Evolutionary conservation across 495 filamentous ascomycete species (phyloP).

Genomic region (Pyrenopolyporus hunteri): DNA sequence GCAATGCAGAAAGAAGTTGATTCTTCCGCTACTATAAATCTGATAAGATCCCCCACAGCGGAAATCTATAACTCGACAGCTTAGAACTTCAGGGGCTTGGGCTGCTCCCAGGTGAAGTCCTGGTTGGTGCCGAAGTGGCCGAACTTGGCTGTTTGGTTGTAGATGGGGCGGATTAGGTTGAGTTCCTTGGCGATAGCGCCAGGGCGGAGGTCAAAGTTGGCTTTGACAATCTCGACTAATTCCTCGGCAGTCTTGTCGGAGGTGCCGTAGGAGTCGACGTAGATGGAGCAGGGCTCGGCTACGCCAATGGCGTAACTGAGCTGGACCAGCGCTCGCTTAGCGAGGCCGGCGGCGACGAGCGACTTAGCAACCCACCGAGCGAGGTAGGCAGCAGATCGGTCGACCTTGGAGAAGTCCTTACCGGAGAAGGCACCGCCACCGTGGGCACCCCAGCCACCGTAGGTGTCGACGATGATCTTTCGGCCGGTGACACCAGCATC

Average conservation of each 20-base stretch:
- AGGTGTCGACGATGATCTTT: slow-evolving; percentile 99
- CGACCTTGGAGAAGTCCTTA: slow-evolving; percentile 99
- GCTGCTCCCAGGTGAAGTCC: slow-evolving; percentile 96
- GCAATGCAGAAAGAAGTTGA: slow-evolving; percentile 55
- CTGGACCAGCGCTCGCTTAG: slow-evolving; percentile 91
- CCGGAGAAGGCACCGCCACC: slow-evolving; percentile 99
- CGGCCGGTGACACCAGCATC: slow-evolving; percentile 98
- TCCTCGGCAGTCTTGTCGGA: slow-evolving; percentile 75
- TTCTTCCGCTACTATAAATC: slow-evolving; percentile 46
- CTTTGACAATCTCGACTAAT: slow-evolving; percentile 88
- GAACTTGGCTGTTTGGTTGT: slow-evolving; percentile 98
- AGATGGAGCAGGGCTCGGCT: slow-evolving; percentile 90
- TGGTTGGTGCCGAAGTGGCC: slow-evolving; percentile 98
- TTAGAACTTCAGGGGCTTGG: slow-evolving; percentile 91
- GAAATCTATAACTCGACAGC: slow-evolving; percentile 36
- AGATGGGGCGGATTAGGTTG: slow-evolving; percentile 93
- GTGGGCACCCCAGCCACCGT: slow-evolving; percentile 99
- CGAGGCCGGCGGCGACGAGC: slow-evolving; percentile 83
- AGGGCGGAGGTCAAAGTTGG: slow-evolving; percentile 96
- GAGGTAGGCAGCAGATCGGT: slow-evolving; percentile 96
- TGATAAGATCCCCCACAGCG: slow-evolving; percentile 40
- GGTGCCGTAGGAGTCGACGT: slow-evolving; percentile 86
- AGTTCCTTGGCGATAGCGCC: slow-evolving; percentile 99
- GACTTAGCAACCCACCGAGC: slow-evolving; percentile 99
- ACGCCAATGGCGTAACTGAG: slow-evolving; percentile 99